These are phyloP conservation scores for Casuarina equisetifolia DNA, from an alignment of 306 rosid species.

Conservation along the genomic window DNA sequence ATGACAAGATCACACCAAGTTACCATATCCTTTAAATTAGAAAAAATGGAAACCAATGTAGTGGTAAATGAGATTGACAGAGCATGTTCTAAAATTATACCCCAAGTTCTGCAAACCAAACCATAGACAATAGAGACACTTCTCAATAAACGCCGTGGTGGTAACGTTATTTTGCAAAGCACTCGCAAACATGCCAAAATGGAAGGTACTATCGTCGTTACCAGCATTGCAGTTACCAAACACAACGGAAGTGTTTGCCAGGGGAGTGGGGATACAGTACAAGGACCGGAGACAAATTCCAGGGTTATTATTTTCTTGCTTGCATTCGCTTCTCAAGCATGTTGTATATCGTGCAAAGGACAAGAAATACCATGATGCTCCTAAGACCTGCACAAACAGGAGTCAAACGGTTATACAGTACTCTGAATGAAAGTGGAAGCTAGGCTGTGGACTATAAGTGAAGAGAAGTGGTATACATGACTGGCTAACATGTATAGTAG, in stretches of 20 bases:
- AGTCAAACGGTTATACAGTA: constrained; percentile 10
- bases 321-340: constrained; percentile 82
- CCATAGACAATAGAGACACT: constrained; percentile 49
- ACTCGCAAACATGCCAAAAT: constrained; percentile 59
- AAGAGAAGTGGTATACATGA: constrained; percentile 56
- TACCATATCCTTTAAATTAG: not conserved
- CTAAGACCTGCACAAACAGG: constrained; percentile 57
- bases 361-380: constrained; percentile 89
- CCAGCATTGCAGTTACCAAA: constrained; percentile 67
- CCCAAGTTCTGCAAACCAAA: constrained; percentile 80
- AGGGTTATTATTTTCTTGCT: constrained; percentile 46
- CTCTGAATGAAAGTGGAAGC: not conserved
- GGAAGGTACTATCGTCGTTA: constrained; percentile 37
- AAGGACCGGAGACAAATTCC: constrained; percentile 54
- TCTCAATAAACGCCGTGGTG: constrained; percentile 51
- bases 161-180: constrained; percentile 59
- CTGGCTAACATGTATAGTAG: constrained; percentile 90
- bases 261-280: constrained; percentile 2
- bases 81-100: constrained; percentile 37
- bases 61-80: not conserved
- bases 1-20: not conserved
- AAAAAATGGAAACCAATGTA: constrained; percentile 3
- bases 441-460: constrained; percentile 1
- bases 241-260: constrained; percentile 58
- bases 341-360: constrained; percentile 73